Percentiles rank a stretch among this genome's conserved stretches.
Evolutionary conservation across 176 grass and related monocot genomes (phyloP).

Genomic region (Dactylis glomerata): DNA sequence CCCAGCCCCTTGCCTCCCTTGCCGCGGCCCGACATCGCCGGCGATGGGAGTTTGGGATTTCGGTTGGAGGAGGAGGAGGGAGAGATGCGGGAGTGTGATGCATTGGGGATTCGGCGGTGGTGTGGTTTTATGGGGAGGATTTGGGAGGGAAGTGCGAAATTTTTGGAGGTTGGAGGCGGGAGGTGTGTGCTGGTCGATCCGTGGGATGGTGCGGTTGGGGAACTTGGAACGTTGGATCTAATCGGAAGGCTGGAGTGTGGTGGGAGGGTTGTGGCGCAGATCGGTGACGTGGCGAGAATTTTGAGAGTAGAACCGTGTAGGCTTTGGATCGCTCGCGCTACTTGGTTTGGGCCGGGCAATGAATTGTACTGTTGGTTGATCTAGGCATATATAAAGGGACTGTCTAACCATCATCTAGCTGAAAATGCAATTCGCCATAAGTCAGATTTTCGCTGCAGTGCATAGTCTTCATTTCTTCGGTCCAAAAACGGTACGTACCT

Average conservation of each 20-base stretch:
- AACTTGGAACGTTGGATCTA: too few relatives aligned
- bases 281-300: conserved; percentile 42
- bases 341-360: too few relatives aligned
- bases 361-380: too few relatives aligned
- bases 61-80: background rate
- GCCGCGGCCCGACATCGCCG: conserved; percentile 65
- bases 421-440: too few relatives aligned
- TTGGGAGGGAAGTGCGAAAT: conserved; percentile 32
- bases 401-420: too few relatives aligned
- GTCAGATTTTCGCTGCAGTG: too few relatives aligned
- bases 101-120: background rate
- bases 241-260: background rate
- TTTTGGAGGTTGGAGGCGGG: conserved; percentile 10
- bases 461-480: too few relatives aligned
- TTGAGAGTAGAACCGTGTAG: too few relatives aligned
- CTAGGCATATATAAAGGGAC: too few relatives aligned
- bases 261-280: conserved; percentile 5
- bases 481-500: too few relatives aligned
- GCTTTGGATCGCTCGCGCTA: too few relatives aligned
- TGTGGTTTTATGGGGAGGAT: background rate
- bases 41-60: background rate
- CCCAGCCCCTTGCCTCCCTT: conserved; percentile 88
- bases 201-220: background rate
- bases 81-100: background rate
- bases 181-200: conserved; percentile 15